Percentiles rank a stretch among this genome's conserved stretches.
Evolutionary conservation across 768 basidiomycete genomes (phyloP).

Genomic region (Agaricus sinodeliciosus): DNA sequence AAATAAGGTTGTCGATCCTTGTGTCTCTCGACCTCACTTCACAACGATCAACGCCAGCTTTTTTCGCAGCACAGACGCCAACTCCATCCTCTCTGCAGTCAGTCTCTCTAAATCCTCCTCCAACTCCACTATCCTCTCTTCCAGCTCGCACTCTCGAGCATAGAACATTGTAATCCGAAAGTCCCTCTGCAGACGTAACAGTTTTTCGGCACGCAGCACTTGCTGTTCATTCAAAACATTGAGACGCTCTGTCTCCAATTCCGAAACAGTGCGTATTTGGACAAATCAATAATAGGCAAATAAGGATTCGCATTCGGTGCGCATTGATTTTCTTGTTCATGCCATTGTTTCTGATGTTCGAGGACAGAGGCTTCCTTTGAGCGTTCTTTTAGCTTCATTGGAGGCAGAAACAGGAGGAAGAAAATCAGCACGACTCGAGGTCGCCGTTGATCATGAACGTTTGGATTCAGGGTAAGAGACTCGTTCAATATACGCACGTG

Average conservation of each 20-base stretch:
- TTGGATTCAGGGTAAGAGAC: neutral
- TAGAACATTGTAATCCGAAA: conserved; percentile 64
- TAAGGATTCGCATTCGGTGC: conserved; percentile 54
- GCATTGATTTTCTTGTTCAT: conserved; percentile 45
- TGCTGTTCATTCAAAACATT: conserved; percentile 50
- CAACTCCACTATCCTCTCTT: conserved; percentile 43
- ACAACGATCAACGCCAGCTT: conserved; percentile 25
- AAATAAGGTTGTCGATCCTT: conserved; percentile 29
- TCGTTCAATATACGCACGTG: neutral
- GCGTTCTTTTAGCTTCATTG: conserved; percentile 40
- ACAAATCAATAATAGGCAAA: conserved; percentile 58
- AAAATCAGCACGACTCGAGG: conserved; percentile 7
- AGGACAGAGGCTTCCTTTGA: conserved; percentile 33
- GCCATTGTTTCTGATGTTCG: conserved; percentile 42
- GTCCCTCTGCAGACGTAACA: conserved; percentile 57
- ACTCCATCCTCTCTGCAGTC: conserved; percentile 38
- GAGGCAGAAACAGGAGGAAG: conserved; percentile 48
- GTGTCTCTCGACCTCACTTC: conserved; percentile 29
- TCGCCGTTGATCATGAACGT: neutral
- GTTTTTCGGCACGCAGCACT: conserved; percentile 45
- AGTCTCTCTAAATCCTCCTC: conserved; percentile 47
- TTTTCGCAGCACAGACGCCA: conserved; percentile 33
- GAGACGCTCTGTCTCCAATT: conserved; percentile 47
- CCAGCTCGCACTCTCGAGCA: conserved; percentile 52
- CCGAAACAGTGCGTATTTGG: conserved; percentile 47